Evolutionary conservation across 352 stramenopile species (phyloP).

Genomic region (Phytophthora parvispora): DNA sequence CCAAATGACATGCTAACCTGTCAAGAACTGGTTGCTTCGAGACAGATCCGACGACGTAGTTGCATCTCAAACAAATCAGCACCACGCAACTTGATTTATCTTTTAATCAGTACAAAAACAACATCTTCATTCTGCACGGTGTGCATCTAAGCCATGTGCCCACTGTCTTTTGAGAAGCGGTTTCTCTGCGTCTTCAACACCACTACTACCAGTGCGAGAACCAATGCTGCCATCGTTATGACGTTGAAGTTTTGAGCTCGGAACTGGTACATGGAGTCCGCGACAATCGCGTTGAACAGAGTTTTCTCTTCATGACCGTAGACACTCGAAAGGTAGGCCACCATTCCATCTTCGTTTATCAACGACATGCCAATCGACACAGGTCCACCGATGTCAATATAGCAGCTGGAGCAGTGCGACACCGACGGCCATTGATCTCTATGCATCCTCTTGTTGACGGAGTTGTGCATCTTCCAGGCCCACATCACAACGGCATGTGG

Average conservation of each 20-base stretch:
- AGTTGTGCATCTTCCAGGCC: slow-evolving; percentile 85
- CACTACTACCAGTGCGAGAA: slow-evolving; percentile 27
- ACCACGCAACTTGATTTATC: no score
- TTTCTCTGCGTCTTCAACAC: slow-evolving; percentile 27
- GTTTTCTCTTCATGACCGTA: slow-evolving; percentile 26
- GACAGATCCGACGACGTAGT: no score
- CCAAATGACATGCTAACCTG: no score
- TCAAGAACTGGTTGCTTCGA: no score
- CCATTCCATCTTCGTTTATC: slow-evolving; percentile 34
- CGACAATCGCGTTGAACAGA: slow-evolving; percentile 38
- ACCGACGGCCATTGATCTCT: slow-evolving; percentile 62
- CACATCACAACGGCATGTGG: slow-evolving; percentile 60
- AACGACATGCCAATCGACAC: slow-evolving; percentile 33
- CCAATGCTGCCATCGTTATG: slow-evolving; percentile 24
- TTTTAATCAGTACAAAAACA: no score
- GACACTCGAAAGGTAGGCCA: slow-evolving; percentile 18
- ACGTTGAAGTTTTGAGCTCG: slow-evolving; percentile 40
- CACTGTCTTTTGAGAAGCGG: slow-evolving; percentile 16
- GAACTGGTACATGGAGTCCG: slow-evolving; percentile 18
- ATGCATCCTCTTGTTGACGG: slow-evolving; percentile 74
- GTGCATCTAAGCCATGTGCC: slow-evolving; percentile 26
- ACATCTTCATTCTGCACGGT: no score
- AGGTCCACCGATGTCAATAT: slow-evolving; percentile 34
- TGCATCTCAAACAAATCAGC: no score
- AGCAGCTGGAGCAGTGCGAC: slow-evolving; percentile 53